Conservation (phyloP, 2,329 filamentous ascomycete genomes). For the Ophidiomyces ophidiicola region DNA sequence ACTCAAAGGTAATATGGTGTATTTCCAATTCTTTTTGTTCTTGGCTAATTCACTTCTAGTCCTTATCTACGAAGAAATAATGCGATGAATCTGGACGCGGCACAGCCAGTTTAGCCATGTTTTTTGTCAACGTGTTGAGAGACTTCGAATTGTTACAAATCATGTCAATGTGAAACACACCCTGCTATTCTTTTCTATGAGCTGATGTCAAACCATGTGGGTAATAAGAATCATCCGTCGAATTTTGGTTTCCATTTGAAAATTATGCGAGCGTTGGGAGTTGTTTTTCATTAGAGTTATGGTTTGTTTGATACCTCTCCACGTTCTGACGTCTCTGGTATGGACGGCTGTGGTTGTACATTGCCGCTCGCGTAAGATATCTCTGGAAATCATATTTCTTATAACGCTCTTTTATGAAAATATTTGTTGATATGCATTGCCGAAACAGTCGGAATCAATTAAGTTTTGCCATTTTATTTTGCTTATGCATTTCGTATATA, state of each 20-base stretch:
- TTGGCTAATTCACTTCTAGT: conserved; percentile 29
- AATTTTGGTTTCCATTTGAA: background rate
- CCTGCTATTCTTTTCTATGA: no score
- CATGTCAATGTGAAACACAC: background rate
- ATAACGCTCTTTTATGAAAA: no score
- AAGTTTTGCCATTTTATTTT: no score
- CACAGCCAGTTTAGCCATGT: background rate
- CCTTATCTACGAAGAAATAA: conserved; percentile 96
- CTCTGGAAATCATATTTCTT: no score
- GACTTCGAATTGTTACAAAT: background rate
- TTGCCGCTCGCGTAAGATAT: conserved; percentile 3
- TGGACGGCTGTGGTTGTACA: conserved; percentile 9
- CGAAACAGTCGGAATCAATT: no score
- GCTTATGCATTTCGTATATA: no score
- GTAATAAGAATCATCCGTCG: background rate
- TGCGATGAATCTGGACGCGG: conserved; percentile 42
- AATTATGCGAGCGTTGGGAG: background rate
- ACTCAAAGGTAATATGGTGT: conserved; percentile 57
- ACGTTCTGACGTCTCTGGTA: conserved; percentile 1
- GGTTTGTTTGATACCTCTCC: conserved; percentile 4
- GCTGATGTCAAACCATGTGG: no score
- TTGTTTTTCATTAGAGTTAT: conserved; percentile 1
- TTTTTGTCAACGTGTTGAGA: background rate
- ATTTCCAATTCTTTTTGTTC: conserved; percentile 4
- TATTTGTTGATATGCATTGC: no score